Percentiles rank a stretch among this genome's conserved stretches.
phyloP scores from a whole-genome alignment of 2,329 filamentous ascomycete genomes.

The Eurotiales sp. region DNA sequence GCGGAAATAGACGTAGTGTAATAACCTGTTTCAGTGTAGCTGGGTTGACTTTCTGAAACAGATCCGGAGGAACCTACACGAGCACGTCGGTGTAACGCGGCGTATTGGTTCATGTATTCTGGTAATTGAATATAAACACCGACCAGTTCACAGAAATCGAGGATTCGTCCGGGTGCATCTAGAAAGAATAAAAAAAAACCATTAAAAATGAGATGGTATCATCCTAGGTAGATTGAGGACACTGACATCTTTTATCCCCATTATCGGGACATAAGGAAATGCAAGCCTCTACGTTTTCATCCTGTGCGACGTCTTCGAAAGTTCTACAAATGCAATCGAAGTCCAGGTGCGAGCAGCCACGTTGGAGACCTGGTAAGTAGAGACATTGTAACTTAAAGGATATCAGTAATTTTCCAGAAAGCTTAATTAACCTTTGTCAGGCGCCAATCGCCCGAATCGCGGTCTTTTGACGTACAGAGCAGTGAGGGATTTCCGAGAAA shows the following conservation, averaged over 20 bases:
- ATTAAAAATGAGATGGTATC: neutral
- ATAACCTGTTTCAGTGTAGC: too few species aligned
- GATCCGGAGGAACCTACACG: too few species aligned
- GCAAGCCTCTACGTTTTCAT: neutral
- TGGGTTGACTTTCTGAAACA: too few species aligned
- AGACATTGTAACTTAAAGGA: neutral
- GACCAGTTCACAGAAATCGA: neutral
- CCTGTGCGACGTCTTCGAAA: neutral
- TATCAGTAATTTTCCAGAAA: neutral
- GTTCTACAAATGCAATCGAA: neutral
- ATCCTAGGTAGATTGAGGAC: neutral
- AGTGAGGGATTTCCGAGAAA: neutral
- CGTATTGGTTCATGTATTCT: neutral
- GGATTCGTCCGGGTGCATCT: neutral
- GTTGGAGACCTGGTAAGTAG: neutral
- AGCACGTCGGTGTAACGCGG: neutral
- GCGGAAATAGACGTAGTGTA: too few species aligned
- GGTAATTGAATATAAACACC: neutral
- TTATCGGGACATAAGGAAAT: neutral
- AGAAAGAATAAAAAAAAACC: neutral
- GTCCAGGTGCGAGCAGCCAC: neutral
- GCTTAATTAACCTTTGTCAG: neutral
- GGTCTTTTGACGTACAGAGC: neutral
- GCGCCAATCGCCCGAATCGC: too few species aligned
- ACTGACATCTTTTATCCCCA: neutral